Evolutionary conservation across 805 yeast genomes (phyloP), one percentile per base, ranked within the genome.

Genomic region (Sungouiella thailandica): DNA sequence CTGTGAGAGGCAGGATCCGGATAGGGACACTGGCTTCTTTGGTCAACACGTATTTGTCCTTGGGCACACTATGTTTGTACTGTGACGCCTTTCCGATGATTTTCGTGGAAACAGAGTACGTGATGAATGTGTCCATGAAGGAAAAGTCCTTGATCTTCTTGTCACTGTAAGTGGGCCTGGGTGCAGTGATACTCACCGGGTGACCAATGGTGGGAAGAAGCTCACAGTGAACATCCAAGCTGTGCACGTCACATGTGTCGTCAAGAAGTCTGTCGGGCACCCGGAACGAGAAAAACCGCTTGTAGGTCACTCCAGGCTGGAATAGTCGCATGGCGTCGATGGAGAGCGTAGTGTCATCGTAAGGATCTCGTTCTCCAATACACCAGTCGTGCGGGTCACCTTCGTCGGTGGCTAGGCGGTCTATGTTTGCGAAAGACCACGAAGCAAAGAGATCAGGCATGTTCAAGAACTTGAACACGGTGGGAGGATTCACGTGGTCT

Each of bases 1-100:
- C 65, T 40, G 60, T 62, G n/a, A n/a, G n/a, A n/a, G n/a, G n/a
- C 31, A 65, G 49, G 22, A 65, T 62, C 17, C 62, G 54, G 39
- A 53, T 63, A 44, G 65, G 70, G 36, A 64, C 68, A 41, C 68
- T 68, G 19, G 34, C 48, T 14, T 47, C 32, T 36, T 54, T 56
- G n/a, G 58, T 53, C 40, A 63, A 47, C 28, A 60, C 16, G 54
- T 44, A 41, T 62, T 62, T 23, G 60, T 65, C 17, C 58, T 51
- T 0, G n/a, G n/a, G n/a, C n/a, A n/a, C n/a, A n/a, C n/a, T n/a
- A n/a, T n/a, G n/a, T n/a, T n/a, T n/a, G n/a, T n/a, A n/a, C n/a
- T n/a, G n/a, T n/a, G n/a, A n/a, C n/a, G 70, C 66, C 19, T 52
- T 60, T 5, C 70, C 71, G 19, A 66, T 58, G 22, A 66, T 55